A percentile compares a stretch with the other conserved stretches of the same genome.
phyloP scores from a whole-genome alignment of 345 rosid genomes.

The Rhodomyrtus tomentosa region DNA sequence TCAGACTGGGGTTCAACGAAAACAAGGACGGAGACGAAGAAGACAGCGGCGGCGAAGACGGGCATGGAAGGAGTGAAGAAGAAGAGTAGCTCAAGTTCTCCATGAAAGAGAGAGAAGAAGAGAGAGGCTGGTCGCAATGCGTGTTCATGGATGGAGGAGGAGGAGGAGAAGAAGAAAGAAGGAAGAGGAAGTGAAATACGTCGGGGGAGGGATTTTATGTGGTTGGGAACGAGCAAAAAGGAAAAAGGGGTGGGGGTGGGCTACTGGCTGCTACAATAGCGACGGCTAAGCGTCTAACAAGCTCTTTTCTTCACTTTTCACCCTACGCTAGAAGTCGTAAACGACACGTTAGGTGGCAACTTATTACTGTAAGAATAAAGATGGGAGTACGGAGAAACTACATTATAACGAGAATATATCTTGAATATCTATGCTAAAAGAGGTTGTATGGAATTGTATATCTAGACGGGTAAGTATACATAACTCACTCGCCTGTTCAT shows the following conservation, averaged over 20 bases:
- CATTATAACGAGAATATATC: neutral
- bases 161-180: neutral
- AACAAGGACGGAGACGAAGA: conserved; percentile 11
- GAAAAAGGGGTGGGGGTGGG: neutral
- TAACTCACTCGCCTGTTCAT: neutral
- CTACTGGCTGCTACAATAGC: neutral
- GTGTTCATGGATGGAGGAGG: neutral
- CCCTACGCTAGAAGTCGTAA: conserved; percentile 14
- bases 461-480: neutral
- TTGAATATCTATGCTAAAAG: neutral
- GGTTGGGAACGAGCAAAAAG: neutral
- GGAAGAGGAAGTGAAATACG: neutral
- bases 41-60: neutral
- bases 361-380: neutral
- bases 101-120: neutral
- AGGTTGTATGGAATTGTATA: neutral
- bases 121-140: neutral
- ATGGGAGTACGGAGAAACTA: neutral
- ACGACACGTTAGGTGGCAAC: conserved; percentile 13
- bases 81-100: conserved; percentile 2
- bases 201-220: neutral
- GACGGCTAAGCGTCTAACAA: neutral
- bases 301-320: neutral
- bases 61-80: neutral
- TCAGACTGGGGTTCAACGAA: conserved; percentile 2